Evolutionary conservation across 495 filamentous ascomycete species (phyloP).

Genomic region (Bacidia rubella): DNA sequence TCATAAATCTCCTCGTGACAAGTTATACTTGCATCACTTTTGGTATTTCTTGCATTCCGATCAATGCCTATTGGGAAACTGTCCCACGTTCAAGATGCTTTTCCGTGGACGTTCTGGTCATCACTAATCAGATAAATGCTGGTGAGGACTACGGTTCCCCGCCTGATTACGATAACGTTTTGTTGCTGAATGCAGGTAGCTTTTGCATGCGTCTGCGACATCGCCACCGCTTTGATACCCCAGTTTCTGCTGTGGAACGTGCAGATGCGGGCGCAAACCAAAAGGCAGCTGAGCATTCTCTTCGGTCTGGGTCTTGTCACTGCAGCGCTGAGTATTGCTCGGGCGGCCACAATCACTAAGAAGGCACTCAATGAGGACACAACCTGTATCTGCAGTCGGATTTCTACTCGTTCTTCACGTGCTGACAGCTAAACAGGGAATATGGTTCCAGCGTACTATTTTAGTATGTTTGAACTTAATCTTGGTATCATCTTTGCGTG

Average conservation of each 20-base stretch:
- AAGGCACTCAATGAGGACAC: slow-evolving; percentile 2
- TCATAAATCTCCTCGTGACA: neutral
- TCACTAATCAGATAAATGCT: neutral
- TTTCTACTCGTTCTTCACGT: neutral
- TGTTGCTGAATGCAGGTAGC: too few species aligned
- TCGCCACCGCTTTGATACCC: neutral
- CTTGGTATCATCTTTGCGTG: slow-evolving; percentile 13
- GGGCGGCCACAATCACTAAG: neutral
- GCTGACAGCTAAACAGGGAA: neutral
- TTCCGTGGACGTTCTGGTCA: neutral
- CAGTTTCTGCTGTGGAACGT: neutral
- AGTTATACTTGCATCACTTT: neutral
- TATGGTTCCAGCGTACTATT: too few species aligned
- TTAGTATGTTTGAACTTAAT: slow-evolving; percentile 7
- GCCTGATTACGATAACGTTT: neutral
- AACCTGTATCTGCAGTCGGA: neutral
- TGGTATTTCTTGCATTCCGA: neutral
- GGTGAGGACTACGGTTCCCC: neutral
- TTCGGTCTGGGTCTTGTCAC: neutral
- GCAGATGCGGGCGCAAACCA: neutral
- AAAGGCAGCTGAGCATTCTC: neutral
- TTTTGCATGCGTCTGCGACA: neutral
- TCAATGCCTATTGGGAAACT: neutral
- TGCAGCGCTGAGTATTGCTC: slow-evolving; percentile 1
- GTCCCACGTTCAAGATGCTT: neutral